Evolutionary conservation across 2,329 filamentous ascomycete species (phyloP).

Genomic region (Ceratocystis variospora): DNA sequence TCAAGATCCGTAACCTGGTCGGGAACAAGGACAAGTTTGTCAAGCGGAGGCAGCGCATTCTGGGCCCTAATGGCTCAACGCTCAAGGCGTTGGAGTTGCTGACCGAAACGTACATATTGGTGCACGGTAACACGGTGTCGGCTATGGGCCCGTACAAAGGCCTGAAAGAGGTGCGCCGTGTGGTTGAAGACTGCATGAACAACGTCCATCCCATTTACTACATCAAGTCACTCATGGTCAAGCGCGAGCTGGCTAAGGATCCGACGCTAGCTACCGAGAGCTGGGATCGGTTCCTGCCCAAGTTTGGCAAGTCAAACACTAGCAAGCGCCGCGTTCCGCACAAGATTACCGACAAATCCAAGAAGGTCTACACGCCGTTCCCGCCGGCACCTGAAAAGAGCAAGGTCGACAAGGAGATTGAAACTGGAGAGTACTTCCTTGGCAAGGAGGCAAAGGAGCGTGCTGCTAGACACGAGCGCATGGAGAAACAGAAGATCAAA

Average conservation of each 20-base stretch:
- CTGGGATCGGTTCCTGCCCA: slow-evolving; percentile 91
- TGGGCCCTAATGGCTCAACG: slow-evolving; percentile 82
- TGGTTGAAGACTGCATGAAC: slow-evolving; percentile 91
- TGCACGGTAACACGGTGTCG: slow-evolving; percentile 90
- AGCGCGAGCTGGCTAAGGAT: slow-evolving; percentile 80
- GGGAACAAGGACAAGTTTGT: slow-evolving; percentile 91
- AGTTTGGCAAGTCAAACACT: slow-evolving; percentile 89
- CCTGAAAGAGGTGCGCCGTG: slow-evolving; percentile 76
- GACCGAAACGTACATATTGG: slow-evolving; percentile 81
- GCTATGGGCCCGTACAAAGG: slow-evolving; percentile 89
- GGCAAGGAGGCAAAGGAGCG: slow-evolving; percentile 85
- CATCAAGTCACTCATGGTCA: slow-evolving; percentile 71
- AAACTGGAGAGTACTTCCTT: slow-evolving; percentile 93
- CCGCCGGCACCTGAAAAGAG: slow-evolving; percentile 95
- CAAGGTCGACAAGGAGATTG: slow-evolving; percentile 96
- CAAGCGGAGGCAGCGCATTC: slow-evolving; percentile 81
- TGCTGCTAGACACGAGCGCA: slow-evolving; percentile 60
- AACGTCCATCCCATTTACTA: slow-evolving; percentile 93
- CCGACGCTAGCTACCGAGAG: slow-evolving; percentile 73
- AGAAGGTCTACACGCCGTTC: slow-evolving; percentile 95
- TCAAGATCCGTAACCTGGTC: slow-evolving; percentile 85
- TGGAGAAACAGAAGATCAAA: slow-evolving; percentile 74
- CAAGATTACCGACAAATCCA: slow-evolving; percentile 82
- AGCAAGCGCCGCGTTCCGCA: slow-evolving; percentile 69
- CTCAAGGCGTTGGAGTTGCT: slow-evolving; percentile 88